Percentiles rank a stretch among this genome's conserved stretches.
Evolutionary conservation across 2,329 filamentous ascomycete species (phyloP).

Genomic region (Cytospora chrysosperma): DNA sequence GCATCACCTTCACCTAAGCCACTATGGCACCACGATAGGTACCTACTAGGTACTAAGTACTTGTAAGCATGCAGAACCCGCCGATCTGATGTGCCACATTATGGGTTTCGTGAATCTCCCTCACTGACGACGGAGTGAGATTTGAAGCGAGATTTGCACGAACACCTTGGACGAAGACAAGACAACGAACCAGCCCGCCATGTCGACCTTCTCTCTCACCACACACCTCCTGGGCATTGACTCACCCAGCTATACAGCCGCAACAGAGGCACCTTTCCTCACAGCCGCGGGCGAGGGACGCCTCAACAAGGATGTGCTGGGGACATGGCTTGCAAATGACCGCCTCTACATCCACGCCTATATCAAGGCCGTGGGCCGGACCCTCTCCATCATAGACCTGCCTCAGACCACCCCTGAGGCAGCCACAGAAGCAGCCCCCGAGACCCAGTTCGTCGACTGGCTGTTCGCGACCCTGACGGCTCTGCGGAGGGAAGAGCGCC

Average conservation of each 20-base stretch:
- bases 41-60: no score
- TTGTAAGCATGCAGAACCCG: no score
- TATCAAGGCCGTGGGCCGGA: slow-evolving; percentile 63
- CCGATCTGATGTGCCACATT: no score
- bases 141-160: not conserved
- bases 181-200: not conserved
- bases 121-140: not conserved
- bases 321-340: slow-evolving; percentile 71
- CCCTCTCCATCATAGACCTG: slow-evolving; percentile 61
- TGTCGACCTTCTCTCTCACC: slow-evolving; percentile 46
- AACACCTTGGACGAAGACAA: not conserved
- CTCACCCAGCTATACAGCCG: slow-evolving; percentile 46
- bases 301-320: slow-evolving; percentile 54
- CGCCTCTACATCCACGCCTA: slow-evolving; percentile 70
- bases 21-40: not conserved
- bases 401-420: slow-evolving; percentile 34
- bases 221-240: slow-evolving; percentile 53
- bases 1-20: not conserved
- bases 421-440: slow-evolving; percentile 34
- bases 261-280: slow-evolving; percentile 68
- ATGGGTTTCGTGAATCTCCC: no score
- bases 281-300: slow-evolving; percentile 62
- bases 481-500: slow-evolving; percentile 64
- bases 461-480: slow-evolving; percentile 65
- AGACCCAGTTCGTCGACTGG: slow-evolving; percentile 59